Base-by-base conservation (phyloP, 495 filamentous ascomycete genomes). In the Aspergillus avenaceus region DNA sequence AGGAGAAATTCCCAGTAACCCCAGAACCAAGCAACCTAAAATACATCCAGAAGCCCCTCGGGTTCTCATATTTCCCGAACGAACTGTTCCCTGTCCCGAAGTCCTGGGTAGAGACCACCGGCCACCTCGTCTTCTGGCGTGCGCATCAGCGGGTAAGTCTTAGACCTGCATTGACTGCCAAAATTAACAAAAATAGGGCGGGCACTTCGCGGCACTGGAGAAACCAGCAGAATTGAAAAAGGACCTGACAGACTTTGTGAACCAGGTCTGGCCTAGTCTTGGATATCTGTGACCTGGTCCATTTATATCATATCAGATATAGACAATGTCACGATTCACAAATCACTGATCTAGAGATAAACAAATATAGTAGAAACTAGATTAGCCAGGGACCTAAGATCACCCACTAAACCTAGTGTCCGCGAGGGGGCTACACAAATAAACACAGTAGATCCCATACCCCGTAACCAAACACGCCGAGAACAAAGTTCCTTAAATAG, bases 201-300 rank as follows among this genome's bases (percentile, higher is more conserved):
- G 57, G 3, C 57, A 60, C 31, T 60, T 60, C 27, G 57, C 57
- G 2, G 57, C 57, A 16, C 36, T 60, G 3, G 57, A 60, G 38
- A 21, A 16, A n/a, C 57, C 57, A 2, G 28, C 25, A 5, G 53
- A 59, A 22, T 62, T 87, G 40, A 67, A 82, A 27, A 52, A 67
- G 13, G 85, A 88, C 62, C 47, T 88, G 5, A 70, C 72, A 12
- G 74, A 76, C 14, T 90, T 84, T 60, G 64, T 81, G 12, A 45
- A 63, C 12, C 66, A 78, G 52, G 67, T 70, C 2, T 73, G 67
- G 71, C 4, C 45, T 24, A 44, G 29, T 34, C 4, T 34, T 8
- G n/a, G n/a, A n/a, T n/a, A n/a, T n/a, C n/a, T n/a, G n/a, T n/a
- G n/a, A n/a, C n/a, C n/a, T n/a, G n/a, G n/a, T n/a, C n/a, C n/a